Base-by-base conservation (phyloP, 2,329 filamentous ascomycete species). In the Apiospora phragmitis region DNA sequence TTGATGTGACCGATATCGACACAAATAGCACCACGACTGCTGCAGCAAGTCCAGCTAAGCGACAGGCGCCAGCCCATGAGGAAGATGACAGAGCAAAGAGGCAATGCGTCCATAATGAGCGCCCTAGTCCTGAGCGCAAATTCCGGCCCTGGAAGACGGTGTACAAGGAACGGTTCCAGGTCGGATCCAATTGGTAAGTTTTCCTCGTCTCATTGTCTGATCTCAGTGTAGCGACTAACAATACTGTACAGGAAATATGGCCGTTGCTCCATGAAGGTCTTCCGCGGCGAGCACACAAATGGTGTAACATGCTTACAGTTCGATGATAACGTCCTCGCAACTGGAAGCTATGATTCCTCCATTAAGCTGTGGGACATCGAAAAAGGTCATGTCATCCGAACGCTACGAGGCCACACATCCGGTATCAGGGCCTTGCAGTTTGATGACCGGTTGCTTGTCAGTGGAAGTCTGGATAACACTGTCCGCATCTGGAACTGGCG, bases 401-500 rank as follows among this genome's bases (percentile, higher is more conserved):
- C 94, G 0, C 85, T 99, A 9, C 86, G 83, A 29, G 96, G 96
- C 3, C 96, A 98, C 77, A 92, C 90, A 0, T 90, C 90, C 51
- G 94, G 94, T 8, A 93, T 99, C 72, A 90, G 96, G 51, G 93
- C 94, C 70, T 86, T 99, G 47, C 95, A 98, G 78, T 98, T 98
- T 77, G 94, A 98, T 77, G 94, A 97, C 74, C 91, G 89, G 70
- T 97, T 97, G 77, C 87, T 99, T 71, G 95, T 98, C 79, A 97
- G 93, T 70, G 96, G 95, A 68, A 94, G 93, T 78, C 86, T 98
- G 70, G 96, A 98, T 80, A 89, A 90, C 67, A 97, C 92, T 5
- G 88, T 99, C 76, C 95, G 93, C 79, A 90, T 99, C 43, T 99
- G 96, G 96, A 97, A 99, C 79, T 98, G 95, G 94, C 90, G 93